These are phyloP conservation scores for Noccaea bulbosa DNA, from an alignment of 345 rosid species.

Conservation along the genomic window DNA sequence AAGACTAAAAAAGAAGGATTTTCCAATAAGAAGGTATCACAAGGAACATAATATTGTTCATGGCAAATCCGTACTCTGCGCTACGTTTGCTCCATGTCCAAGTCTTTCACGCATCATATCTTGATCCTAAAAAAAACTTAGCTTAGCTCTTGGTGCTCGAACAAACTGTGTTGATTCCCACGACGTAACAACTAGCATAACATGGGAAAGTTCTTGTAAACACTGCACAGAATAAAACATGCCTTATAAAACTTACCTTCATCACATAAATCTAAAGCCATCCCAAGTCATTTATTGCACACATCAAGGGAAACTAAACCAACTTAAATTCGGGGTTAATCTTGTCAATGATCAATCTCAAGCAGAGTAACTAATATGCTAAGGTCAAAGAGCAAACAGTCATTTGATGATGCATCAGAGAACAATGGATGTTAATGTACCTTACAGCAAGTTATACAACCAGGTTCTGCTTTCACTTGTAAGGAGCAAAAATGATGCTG, in stretches of 20 bases:
- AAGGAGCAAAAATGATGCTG: constrained; percentile 91
- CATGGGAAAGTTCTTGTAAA: constrained; percentile 41
- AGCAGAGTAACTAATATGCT: neutral
- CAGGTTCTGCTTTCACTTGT: constrained; percentile 53
- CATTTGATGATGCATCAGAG: constrained; percentile 16
- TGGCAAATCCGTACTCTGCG: constrained; percentile 41
- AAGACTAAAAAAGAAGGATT: constrained; percentile 26
- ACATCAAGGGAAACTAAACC: constrained; percentile 8
- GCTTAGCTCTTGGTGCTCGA: constrained; percentile 32
- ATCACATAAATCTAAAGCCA: constrained; percentile 15
- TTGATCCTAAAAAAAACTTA: constrained; percentile 34
- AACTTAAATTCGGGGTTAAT: neutral
- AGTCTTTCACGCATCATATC: constrained; percentile 30
- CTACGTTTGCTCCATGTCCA: constrained; percentile 32
- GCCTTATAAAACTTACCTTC: constrained; percentile 22
- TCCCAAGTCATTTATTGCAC: neutral
- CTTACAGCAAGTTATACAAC: constrained; percentile 45
- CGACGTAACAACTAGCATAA: constrained; percentile 28
- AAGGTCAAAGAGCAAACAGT: constrained; percentile 2
- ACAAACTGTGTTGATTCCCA: constrained; percentile 39
- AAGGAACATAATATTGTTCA: constrained; percentile 17
- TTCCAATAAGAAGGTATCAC: constrained; percentile 34
- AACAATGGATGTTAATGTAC: constrained; percentile 36
- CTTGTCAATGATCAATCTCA: neutral
- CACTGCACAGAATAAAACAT: constrained; percentile 36